Evolutionary conservation across 306 rosid species (phyloP), one percentile per base, ranked within the genome.

Genomic region (Phaseolus lunatus): DNA sequence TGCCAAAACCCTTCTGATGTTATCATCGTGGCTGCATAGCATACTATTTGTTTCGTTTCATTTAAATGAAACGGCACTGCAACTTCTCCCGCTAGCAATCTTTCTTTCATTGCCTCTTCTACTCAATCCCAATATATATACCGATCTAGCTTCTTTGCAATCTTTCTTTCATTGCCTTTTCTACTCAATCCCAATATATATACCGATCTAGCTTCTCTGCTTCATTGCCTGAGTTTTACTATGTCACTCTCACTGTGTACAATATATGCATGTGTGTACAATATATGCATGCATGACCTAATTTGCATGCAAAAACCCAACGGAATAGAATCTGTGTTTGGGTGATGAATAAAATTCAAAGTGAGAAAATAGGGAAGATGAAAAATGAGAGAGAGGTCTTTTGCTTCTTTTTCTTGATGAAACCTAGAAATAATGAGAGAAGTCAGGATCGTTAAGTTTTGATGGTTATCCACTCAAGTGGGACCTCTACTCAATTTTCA

Each of bases 1-100:
- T 85, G 88, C 95, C 94, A 92, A 23, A 94, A 45, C 26, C 98
- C 97, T 29, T 89, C 82, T 13, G 97, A 87, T 26, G 97, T 87
- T 61, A 94, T 79, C 98, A 90, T 88, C 5, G 78, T 72, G 2
- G 98, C 95, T 3, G 93, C 81, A 68, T 90, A 94, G 50, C 98
- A 94, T 0, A 92, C 82, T 29, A 89, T 87, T 0, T 82, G 63
- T 4, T 41, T 81, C 18, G 85, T 67, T 29, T 29, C 5, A 58
- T 78, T 90, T 9, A 10, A 0, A 9, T 2, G 0, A 3, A 0
- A 39, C 18, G 7, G 0, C 89, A 78, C 71, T 0, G 9, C 13
- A n/a, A 0, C 2, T 24, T 2, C 10, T 8, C 2, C 33, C 31
- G 27, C 3, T 26, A 3, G 24, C 66, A 27, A 3, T 1, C 1